Conservation (phyloP, 2,329 filamentous ascomycete species). For the Ophiognomonia clavigignenti-juglandacearum region DNA sequence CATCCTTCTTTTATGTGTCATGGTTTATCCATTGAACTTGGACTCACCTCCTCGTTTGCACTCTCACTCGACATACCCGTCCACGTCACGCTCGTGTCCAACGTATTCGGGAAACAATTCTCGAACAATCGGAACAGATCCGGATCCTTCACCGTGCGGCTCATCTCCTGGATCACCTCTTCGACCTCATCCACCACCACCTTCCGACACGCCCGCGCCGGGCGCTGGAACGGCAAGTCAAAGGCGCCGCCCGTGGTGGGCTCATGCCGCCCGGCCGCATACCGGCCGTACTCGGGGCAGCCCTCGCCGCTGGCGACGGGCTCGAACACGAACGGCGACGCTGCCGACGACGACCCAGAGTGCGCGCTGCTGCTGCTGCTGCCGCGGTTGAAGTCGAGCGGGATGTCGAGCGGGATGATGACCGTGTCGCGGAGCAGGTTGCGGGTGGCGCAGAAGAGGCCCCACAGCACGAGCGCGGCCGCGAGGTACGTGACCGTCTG, state of each 20-base stretch:
- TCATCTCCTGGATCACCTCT: constrained; percentile 50
- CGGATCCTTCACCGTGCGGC: constrained; percentile 26
- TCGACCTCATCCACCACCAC: constrained; percentile 69
- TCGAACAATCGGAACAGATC: constrained; percentile 72
- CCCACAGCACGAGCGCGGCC: constrained; percentile 12
- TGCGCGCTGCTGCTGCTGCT: background rate
- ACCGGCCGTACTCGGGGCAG: constrained; percentile 27
- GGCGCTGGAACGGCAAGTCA: constrained; percentile 40
- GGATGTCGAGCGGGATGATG: constrained; percentile 1
- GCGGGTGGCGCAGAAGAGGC: constrained; percentile 8
- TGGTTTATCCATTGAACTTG: too few species aligned
- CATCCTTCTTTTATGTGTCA: too few species aligned
- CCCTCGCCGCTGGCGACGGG: constrained; percentile 4
- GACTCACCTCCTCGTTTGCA: constrained; percentile 29
- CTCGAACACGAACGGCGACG: background rate
- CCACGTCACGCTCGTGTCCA: constrained; percentile 69
- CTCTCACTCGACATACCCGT: constrained; percentile 50
- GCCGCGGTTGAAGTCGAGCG: background rate
- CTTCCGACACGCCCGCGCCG: constrained; percentile 62
- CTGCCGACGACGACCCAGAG: background rate
- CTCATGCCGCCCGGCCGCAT: constrained; percentile 24
- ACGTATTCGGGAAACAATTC: constrained; percentile 70
- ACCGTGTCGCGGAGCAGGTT: constrained; percentile 10
- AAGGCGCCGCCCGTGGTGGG: constrained; percentile 27
- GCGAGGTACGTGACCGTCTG: constrained; percentile 10